Evolutionary conservation across 2,329 filamentous ascomycete species (phyloP), one percentile per base, ranked within the genome.

Genomic region (Paraconiothyrium sp.): DNA sequence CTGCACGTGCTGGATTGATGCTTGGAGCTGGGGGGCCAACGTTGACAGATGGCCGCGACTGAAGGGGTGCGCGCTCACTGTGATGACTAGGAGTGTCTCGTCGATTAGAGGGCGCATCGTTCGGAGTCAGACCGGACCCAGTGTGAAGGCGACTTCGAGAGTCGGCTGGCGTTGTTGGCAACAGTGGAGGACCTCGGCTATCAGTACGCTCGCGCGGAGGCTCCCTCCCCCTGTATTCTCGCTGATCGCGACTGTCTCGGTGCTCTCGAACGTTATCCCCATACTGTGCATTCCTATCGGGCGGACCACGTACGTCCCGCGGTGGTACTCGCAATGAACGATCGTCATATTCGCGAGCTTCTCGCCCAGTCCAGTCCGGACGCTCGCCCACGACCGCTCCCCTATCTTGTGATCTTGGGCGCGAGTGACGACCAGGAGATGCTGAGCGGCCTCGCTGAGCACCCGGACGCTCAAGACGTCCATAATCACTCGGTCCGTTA

Each of bases 381-480:
- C 74, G 73, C 34, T 80, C 76, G 11, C 59, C 27, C 11, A 63
- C 57, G 58, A 54, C 60, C 39, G 62, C 50, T 22, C 62, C 64
- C 49, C 72, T 69, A 48, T 79, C 79, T 20, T 81, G 79, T 3
- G 80, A 80, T 60, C 80, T 74, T 30, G 67, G 69, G 52, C 79
- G 75, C 34, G 70, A 66, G 49, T 76, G 76, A 46, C 75, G 76
- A 34, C 77, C 71, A 34, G 80, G 81, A 22, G 82, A 83, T 34
- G 72, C 71, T 16, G 82, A 80, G 55, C 81, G 78, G 8, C 76
- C 76, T 13, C 75, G 72, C 22, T 57, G 52, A 54, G 71, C 62
- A 43, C 84, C 82, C 30, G 78, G 76, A 39, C 81, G 76, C 20
- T 84, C 82, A 20, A 80, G 76, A 58, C 83, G 76, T 35, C 82